These are phyloP conservation scores for Domatiomyces globalis DNA, from an alignment of 2,329 filamentous ascomycete genomes.

Conservation along the genomic window DNA sequence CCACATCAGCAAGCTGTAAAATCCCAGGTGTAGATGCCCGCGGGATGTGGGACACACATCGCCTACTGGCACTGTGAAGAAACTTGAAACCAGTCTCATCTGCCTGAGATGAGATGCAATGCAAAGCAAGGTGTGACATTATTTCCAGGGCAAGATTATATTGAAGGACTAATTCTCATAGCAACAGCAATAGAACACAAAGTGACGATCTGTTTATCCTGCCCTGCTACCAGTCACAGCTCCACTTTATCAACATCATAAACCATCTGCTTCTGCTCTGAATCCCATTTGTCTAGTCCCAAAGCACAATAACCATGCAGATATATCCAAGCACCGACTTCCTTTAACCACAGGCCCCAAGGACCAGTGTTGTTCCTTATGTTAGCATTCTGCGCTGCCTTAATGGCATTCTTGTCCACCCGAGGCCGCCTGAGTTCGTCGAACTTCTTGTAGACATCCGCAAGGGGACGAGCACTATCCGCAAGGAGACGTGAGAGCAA, in stretches of 20 bases:
- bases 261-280: slow-evolving; percentile 18
- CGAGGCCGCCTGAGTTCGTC: slow-evolving; percentile 23
- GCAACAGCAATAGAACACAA: too few species aligned
- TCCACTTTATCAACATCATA: slow-evolving; percentile 22
- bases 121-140: too few species aligned
- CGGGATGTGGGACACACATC: too few species aligned
- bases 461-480: slow-evolving; percentile 2
- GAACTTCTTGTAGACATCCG: slow-evolving; percentile 17
- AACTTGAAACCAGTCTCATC: too few species aligned
- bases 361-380: slow-evolving; percentile 17
- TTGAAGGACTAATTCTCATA: too few species aligned
- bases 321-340: slow-evolving; percentile 11
- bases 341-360: slow-evolving; percentile 20
- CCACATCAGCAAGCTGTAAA: too few species aligned
- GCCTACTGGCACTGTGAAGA: too few species aligned
- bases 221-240: background rate
- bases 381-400: slow-evolving; percentile 18
- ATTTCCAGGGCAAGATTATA: too few species aligned
- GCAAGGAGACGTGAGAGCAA: background rate
- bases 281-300: slow-evolving; percentile 15
- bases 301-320: slow-evolving; percentile 14
- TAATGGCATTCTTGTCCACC: slow-evolving; percentile 17
- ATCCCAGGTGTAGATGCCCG: too few species aligned
- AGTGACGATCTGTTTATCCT: too few species aligned
- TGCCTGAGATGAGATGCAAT: too few species aligned